Conservation (phyloP, 345 rosid species). For the Eucalyptus pumila region DNA sequence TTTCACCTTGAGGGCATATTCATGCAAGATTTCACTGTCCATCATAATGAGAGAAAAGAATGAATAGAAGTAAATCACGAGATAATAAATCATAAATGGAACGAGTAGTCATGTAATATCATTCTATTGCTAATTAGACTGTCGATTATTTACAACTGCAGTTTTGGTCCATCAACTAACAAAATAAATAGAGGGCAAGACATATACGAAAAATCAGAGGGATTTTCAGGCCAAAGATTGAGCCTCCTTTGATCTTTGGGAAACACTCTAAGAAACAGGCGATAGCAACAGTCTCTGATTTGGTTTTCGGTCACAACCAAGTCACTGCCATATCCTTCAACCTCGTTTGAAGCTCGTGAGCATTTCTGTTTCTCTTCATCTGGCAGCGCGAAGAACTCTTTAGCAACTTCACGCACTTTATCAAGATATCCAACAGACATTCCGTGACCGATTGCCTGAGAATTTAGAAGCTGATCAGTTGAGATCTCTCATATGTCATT, state of each 20-base stretch:
- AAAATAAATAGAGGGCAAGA: not conserved
- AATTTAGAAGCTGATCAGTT: not conserved
- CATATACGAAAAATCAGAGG: conserved; percentile 21
- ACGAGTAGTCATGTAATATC: not conserved
- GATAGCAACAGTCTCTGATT: conserved; percentile 31
- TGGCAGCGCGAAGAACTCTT: conserved; percentile 27
- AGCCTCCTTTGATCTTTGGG: conserved; percentile 26
- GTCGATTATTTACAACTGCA: not conserved
- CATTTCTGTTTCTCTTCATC: conserved; percentile 26
- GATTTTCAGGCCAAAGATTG: conserved; percentile 36
- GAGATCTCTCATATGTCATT: not conserved
- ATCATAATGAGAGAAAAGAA: not conserved
- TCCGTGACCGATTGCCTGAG: conserved; percentile 35
- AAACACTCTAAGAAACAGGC: conserved; percentile 24
- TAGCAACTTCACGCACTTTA: conserved; percentile 15
- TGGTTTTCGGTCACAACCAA: conserved; percentile 21
- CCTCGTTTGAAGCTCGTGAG: conserved; percentile 13
- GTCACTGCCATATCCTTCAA: conserved; percentile 43
- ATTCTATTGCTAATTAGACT: not conserved
- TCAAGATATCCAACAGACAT: conserved; percentile 26
- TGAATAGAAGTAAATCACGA: no score
- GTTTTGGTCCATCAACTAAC: not conserved
- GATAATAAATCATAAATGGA: not conserved
- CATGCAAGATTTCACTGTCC: conserved; percentile 14
- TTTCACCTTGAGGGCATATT: conserved; percentile 11